These are phyloP conservation scores for Arthrobotrys pseudoclavata DNA, from an alignment of 2,329 filamentous ascomycete genomes.

Conservation along the genomic window DNA sequence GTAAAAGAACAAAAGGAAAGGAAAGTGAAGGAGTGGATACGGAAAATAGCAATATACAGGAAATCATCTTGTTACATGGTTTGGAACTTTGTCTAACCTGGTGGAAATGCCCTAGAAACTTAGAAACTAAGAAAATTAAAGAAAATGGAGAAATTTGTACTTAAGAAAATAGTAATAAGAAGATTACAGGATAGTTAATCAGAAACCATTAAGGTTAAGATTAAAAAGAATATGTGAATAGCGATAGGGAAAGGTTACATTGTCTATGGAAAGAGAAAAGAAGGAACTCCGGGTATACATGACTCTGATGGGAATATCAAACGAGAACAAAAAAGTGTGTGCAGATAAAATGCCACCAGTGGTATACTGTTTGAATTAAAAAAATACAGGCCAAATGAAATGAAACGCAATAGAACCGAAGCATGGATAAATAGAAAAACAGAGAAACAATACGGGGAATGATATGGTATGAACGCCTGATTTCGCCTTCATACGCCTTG, in stretches of 20 bases:
- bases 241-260: constrained; percentile 14
- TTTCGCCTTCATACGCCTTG: constrained; percentile 50
- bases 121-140: neutral
- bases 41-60: constrained; percentile 34
- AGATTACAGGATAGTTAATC: constrained; percentile 51
- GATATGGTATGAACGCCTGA: constrained; percentile 55
- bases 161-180: constrained; percentile 5
- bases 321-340: constrained; percentile 4
- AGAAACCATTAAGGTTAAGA: constrained; percentile 26
- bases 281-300: constrained; percentile 56
- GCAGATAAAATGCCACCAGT: constrained; percentile 39
- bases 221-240: constrained; percentile 23
- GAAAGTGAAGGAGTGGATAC: constrained; percentile 1
- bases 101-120: constrained; percentile 21
- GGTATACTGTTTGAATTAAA: constrained; percentile 44
- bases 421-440: constrained; percentile 1
- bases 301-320: constrained; percentile 39
- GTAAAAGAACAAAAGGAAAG: constrained; percentile 3
- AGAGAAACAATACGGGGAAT: constrained; percentile 15
- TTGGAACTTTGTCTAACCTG: constrained; percentile 47
- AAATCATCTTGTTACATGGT: constrained; percentile 55
- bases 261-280: constrained; percentile 36
- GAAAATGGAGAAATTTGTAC: constrained; percentile 22
- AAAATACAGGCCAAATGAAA: constrained; percentile 47
- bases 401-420: constrained; percentile 2